Evolutionary conservation across 2,329 filamentous ascomycete species (phyloP).

Genomic region (Penicillium freii): DNA sequence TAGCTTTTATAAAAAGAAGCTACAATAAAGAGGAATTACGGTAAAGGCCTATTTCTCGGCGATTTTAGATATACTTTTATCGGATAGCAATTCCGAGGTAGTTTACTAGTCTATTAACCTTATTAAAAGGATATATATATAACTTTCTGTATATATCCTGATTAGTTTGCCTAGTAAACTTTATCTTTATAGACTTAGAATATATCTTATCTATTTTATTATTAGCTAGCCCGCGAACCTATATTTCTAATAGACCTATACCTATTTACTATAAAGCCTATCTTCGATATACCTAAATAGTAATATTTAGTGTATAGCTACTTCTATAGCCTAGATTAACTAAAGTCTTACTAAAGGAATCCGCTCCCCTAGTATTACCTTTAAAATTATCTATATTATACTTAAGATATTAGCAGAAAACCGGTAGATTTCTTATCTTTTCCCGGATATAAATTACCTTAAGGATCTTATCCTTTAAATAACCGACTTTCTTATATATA

Average conservation of each 20-base stretch:
- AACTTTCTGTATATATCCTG: conserved; percentile 12
- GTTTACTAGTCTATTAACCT: conserved; percentile 16
- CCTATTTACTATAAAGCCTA: conserved; percentile 16
- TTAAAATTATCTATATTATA: conserved; percentile 8
- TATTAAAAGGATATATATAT: conserved; percentile 14
- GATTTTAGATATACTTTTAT: conserved; percentile 20
- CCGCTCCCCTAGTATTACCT: conserved; percentile 4
- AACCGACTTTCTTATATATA: conserved; percentile 1
- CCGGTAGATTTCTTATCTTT: conserved; percentile 10
- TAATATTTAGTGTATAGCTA: conserved; percentile 17
- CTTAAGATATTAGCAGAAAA: conserved; percentile 15
- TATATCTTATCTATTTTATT: conserved; percentile 13
- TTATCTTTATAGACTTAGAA: conserved; percentile 13
- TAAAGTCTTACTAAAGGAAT: conserved; percentile 17
- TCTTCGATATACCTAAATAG: conserved; percentile 9
- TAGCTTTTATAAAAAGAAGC: conserved; percentile 14
- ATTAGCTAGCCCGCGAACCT: background rate
- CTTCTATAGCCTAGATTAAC: conserved; percentile 9
- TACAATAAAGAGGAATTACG: conserved; percentile 11
- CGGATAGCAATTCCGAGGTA: conserved; percentile 16
- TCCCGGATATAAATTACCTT: conserved; percentile 10
- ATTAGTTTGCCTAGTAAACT: conserved; percentile 10
- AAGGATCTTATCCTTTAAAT: conserved; percentile 9
- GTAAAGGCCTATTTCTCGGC: conserved; percentile 17
- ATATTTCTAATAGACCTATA: background rate